Conservation (phyloP, 495 filamentous ascomycete genomes). For the Xylaria bambusicola region DNA sequence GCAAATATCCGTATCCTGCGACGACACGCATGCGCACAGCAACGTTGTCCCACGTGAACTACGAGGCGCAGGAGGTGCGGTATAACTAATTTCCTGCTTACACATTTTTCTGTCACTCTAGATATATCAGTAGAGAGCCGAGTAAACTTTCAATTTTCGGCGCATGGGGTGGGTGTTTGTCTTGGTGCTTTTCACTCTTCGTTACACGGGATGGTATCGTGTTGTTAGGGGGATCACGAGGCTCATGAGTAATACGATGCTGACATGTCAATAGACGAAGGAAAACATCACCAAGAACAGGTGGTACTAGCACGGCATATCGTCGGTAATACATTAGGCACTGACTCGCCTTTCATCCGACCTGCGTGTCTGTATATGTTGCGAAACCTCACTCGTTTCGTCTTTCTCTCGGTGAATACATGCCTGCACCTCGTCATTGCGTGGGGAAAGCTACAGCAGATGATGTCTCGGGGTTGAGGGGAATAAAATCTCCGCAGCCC, state of each 20-base stretch:
- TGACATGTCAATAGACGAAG: not conserved
- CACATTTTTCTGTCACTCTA: not conserved
- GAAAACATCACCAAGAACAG: too few species aligned
- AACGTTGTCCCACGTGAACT: conserved; percentile 7
- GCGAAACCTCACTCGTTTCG: not conserved
- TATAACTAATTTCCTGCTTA: not conserved
- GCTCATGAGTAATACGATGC: not conserved
- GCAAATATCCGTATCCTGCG: conserved; percentile 2
- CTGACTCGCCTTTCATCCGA: conserved; percentile 12
- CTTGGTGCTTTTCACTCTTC: not conserved
- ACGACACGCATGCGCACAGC: not conserved
- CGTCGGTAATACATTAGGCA: conserved; percentile 5
- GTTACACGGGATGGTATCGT: not conserved
- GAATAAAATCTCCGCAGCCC: conserved; percentile 8
- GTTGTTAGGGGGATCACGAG: not conserved
- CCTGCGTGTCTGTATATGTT: not conserved
- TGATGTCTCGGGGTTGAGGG: not conserved
- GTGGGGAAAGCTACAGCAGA: not conserved
- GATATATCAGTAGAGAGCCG: too few species aligned
- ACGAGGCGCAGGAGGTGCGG: not conserved
- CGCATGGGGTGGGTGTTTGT: too few species aligned
- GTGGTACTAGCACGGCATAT: conserved; percentile 1
- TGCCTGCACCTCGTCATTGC: not conserved
- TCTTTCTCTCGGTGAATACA: not conserved
- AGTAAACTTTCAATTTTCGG: too few species aligned